A percentile compares a stretch with the other conserved stretches of the same genome.
phyloP scores from a whole-genome alignment of 371 early-diverging fungal genomes.

The Haplosporangium sp. region DNA sequence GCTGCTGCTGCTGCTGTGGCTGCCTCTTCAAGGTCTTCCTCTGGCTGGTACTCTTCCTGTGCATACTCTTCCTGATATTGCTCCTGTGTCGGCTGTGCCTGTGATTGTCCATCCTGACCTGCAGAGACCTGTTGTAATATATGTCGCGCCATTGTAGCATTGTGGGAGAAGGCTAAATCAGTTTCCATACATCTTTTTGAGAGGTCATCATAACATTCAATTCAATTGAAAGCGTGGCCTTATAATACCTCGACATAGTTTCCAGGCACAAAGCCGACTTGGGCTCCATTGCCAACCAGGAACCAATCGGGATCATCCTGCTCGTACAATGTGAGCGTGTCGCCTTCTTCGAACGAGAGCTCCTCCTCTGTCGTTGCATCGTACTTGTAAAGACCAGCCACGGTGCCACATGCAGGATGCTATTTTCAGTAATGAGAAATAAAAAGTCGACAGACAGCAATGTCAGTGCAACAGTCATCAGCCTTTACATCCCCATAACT shows the following conservation, averaged over 20 bases:
- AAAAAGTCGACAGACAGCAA: not conserved
- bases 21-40: slow-evolving; percentile 19
- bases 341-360: slow-evolving; percentile 79
- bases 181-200: not conserved
- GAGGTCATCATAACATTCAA: too few relatives aligned
- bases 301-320: slow-evolving; percentile 87
- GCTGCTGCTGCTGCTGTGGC: slow-evolving; percentile 29
- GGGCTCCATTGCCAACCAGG: slow-evolving; percentile 66
- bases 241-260: slow-evolving; percentile 75
- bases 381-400: slow-evolving; percentile 83
- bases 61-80: slow-evolving; percentile 41
- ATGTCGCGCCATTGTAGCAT: not conserved
- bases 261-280: slow-evolving; percentile 80
- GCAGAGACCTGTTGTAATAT: slow-evolving; percentile 33
- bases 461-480: not conserved
- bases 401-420: slow-evolving; percentile 60
- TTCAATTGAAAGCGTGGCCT: too few relatives aligned
- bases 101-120: slow-evolving; percentile 50
- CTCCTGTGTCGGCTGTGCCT: slow-evolving; percentile 30
- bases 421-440: slow-evolving; percentile 21
- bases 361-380: slow-evolving; percentile 83
- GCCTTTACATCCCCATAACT: too few relatives aligned
- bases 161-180: not conserved
- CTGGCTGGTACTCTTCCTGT: slow-evolving; percentile 34
- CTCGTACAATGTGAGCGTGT: slow-evolving; percentile 75